Evolutionary conservation across 768 basidiomycete genomes (phyloP), one percentile per base, ranked within the genome.

Genomic region (Gymnopilus junonius): DNA sequence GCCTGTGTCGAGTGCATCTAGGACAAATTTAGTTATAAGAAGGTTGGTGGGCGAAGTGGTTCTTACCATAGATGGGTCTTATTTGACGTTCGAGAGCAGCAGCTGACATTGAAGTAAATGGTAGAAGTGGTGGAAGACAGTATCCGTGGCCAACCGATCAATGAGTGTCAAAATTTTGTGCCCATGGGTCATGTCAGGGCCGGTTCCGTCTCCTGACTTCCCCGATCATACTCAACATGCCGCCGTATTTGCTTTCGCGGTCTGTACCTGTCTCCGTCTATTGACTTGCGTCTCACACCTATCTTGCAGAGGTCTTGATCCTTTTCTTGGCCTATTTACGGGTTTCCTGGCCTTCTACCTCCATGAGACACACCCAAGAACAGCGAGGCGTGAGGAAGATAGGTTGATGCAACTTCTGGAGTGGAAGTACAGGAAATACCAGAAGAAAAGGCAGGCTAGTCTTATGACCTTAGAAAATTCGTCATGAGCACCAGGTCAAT

Each of bases 1-100:
- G 50, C 90, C 89, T 46, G 87, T 91, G 78, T 95, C 93, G 65
- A 95, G 81, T 48, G 93, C 89, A 83, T 95, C 93, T 95, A 73
- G 3, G 54, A 12, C 27, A 12, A 23, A 21, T 35, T 55, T 8
- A 59, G 34, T 46, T 40, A 62, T 32, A 40, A 54, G 35, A 48
- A 55, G 46, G 50, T 39, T 50, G n/a, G 39, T 39, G 39, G 20
- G 55, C 35, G 54, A 43, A 15, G 12, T 20, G 31, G 32, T 34
- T 29, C n/a, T 68, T 57, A 93, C 93, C 93, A 73, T 94, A 94
- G 74, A 94, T 89, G 65, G 90, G 92, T 65, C 89, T 88, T 73
- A 94, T 85, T 78, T 94, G 93, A 69, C 93, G 89, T 68, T 94
- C 92, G 59, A 90, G 76, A 53, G 90, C 87, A 64, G 81, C 77